These are phyloP conservation scores for Daldinia eschscholtzii DNA, from an alignment of 2,329 filamentous ascomycete species.

Conservation along the genomic window DNA sequence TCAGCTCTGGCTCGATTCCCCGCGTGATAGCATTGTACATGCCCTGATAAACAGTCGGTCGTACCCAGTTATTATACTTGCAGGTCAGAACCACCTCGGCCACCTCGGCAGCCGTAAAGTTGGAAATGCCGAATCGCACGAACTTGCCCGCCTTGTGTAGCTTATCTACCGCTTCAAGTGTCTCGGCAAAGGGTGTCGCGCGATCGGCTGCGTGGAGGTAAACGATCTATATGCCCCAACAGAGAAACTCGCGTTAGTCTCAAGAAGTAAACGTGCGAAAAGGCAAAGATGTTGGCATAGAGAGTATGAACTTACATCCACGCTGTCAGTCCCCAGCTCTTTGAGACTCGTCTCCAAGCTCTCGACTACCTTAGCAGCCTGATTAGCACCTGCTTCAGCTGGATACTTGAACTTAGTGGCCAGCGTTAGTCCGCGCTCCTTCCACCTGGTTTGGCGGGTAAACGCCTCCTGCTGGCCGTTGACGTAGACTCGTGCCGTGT, in stretches of 20 bases:
- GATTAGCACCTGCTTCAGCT: conserved; percentile 67
- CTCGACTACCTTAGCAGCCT: conserved; percentile 71
- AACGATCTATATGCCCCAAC: conserved; percentile 65
- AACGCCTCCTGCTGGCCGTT: conserved; percentile 82
- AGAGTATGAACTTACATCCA: conserved; percentile 67
- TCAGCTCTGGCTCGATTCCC: conserved; percentile 79
- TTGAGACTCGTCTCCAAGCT: conserved; percentile 76
- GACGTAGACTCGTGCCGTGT: conserved; percentile 83
- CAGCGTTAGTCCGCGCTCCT: conserved; percentile 79
- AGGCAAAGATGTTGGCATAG: conserved; percentile 1
- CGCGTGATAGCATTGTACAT: conserved; percentile 89
- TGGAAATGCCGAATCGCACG: conserved; percentile 81
- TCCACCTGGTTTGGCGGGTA: conserved; percentile 80
- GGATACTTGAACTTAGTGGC: conserved; percentile 84
- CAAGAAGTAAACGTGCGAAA: not conserved
- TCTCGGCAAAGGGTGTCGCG: conserved; percentile 81
- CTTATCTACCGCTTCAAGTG: conserved; percentile 81
- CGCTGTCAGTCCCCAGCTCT: conserved; percentile 77
- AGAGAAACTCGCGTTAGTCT: conserved; percentile 15
- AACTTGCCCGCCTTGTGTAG: conserved; percentile 91
- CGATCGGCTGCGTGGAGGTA: conserved; percentile 81
- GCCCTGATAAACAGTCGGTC: conserved; percentile 85
- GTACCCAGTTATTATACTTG: conserved; percentile 83
- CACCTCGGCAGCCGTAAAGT: conserved; percentile 89
- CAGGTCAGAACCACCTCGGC: conserved; percentile 86